A percentile compares a stretch with the other conserved stretches of the same genome.
phyloP scores from a whole-genome alignment of 2,329 filamentous ascomycete species.

The Aureobasidium subglaciale region DNA sequence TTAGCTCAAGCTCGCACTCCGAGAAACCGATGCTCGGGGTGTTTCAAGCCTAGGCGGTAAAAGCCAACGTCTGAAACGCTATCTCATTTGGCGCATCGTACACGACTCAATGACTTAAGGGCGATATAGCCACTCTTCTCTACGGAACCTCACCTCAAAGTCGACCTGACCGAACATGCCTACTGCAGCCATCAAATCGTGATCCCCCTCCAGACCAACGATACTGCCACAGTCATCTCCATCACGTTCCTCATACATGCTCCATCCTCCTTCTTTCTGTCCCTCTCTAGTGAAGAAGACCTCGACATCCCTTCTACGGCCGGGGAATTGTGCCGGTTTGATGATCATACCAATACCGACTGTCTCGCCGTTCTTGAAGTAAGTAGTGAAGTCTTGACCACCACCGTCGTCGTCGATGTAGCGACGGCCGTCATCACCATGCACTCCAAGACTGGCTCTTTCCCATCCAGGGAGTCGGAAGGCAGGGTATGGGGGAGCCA shows the following conservation, averaged over 20 bases:
- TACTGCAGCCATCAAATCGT: conserved; percentile 50
- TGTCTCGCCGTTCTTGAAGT: conserved; percentile 59
- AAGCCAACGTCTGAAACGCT: conserved; percentile 6
- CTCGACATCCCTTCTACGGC: conserved; percentile 39
- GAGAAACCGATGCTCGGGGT: neutral
- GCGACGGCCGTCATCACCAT: conserved; percentile 69
- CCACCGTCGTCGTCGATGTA: conserved; percentile 72
- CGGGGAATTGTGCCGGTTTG: conserved; percentile 20
- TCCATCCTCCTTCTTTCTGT: conserved; percentile 53
- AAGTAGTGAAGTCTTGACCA: conserved; percentile 58
- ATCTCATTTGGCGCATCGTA: neutral
- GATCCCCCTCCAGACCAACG: conserved; percentile 60
- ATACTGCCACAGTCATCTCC: conserved; percentile 53
- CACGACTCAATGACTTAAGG: neutral
- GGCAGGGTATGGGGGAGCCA: conserved; percentile 66
- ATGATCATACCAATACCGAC: conserved; percentile 68
- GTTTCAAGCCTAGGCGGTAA: neutral
- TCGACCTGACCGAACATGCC: conserved; percentile 63
- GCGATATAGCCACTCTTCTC: conserved; percentile 26
- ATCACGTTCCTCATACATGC: conserved; percentile 69
- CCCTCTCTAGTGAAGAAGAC: conserved; percentile 69
- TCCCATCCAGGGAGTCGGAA: conserved; percentile 80
- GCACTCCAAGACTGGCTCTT: conserved; percentile 65
- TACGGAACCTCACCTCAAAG: conserved; percentile 51
- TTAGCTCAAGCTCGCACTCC: neutral